Conservation (phyloP, 2,329 filamentous ascomycete species). For the Scolecobasidium constrictum region DNA sequence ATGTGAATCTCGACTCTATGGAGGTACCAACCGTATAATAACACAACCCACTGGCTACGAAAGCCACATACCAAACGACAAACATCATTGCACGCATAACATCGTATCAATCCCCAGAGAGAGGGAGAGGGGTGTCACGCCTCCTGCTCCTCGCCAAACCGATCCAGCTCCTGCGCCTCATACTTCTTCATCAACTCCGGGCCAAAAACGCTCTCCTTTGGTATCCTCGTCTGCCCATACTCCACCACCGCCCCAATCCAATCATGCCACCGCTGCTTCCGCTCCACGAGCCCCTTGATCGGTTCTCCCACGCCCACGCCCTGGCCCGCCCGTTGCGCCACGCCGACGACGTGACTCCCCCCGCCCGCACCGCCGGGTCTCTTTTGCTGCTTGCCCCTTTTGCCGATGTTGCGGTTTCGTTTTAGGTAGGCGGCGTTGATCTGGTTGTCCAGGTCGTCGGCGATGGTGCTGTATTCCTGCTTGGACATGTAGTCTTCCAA, state of each 20-base stretch:
- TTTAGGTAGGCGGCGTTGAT: conserved; percentile 94
- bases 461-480: conserved; percentile 93
- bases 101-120: too few relatives aligned
- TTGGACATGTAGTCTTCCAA: conserved; percentile 89
- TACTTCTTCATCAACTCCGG: conserved; percentile 59
- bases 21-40: too few relatives aligned
- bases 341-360: conserved; percentile 45
- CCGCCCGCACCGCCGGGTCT: conserved; percentile 64
- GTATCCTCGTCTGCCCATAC: conserved; percentile 67
- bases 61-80: too few relatives aligned
- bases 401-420: conserved; percentile 85
- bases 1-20: too few relatives aligned
- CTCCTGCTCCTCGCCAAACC: conserved; percentile 56
- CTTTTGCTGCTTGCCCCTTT: conserved; percentile 81
- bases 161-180: conserved; percentile 65
- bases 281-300: conserved; percentile 85
- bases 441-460: conserved; percentile 90
- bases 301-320: conserved; percentile 78
- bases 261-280: conserved; percentile 78
- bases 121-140: neutral
- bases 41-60: too few relatives aligned
- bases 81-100: too few relatives aligned
- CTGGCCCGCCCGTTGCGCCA: conserved; percentile 37
- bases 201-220: conserved; percentile 68
- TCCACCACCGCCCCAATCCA: conserved; percentile 87